Conservation (phyloP, 495 filamentous ascomycete genomes). For the Cryomyces minteri region DNA sequence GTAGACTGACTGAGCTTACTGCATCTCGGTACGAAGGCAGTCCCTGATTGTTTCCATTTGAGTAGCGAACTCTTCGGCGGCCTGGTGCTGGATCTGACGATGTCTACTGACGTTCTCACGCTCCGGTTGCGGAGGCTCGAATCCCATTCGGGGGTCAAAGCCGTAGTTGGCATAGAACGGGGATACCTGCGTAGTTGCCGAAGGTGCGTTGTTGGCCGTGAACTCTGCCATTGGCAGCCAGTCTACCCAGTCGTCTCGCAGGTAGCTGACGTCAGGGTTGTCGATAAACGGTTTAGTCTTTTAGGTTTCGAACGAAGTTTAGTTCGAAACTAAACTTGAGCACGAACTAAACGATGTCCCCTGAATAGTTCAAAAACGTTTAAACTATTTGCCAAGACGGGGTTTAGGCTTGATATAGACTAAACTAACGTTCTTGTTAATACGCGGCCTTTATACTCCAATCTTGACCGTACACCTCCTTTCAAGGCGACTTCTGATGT, state of each 20-base stretch:
- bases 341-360: no score
- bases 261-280: neutral
- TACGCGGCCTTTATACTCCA: no score
- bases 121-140: neutral
- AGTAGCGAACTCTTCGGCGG: neutral
- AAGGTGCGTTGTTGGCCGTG: neutral
- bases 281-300: no score
- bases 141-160: neutral
- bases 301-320: no score
- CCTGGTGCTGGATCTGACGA: neutral
- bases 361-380: no score
- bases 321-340: no score
- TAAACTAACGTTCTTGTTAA: no score
- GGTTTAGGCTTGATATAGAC: no score
- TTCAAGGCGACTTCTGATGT: no score
- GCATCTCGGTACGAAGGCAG: neutral
- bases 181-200: neutral
- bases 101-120: neutral
- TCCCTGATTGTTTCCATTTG: neutral
- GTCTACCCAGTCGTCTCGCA: conserved; percentile 2
- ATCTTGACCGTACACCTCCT: no score
- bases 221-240: neutral
- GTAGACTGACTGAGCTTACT: neutral
- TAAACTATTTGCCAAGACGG: no score
- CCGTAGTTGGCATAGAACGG: neutral